Evolutionary conservation across 345 rosid genomes (phyloP).

Genomic region (Acer campestre): DNA sequence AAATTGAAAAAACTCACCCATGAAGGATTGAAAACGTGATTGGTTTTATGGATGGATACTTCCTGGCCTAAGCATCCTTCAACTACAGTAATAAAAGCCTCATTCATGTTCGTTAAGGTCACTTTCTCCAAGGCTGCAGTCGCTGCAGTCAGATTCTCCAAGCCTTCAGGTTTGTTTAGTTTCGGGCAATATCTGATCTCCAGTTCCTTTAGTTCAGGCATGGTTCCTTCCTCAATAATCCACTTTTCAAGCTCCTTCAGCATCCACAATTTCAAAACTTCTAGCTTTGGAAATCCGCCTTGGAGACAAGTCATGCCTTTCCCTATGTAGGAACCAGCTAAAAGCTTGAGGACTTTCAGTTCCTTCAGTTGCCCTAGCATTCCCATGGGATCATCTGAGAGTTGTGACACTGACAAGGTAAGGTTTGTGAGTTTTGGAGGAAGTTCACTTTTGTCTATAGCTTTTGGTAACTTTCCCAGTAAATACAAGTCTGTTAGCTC

Average conservation of each 20-base stretch:
- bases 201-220: constrained; percentile 31
- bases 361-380: constrained; percentile 27
- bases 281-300: constrained; percentile 27
- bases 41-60: background rate
- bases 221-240: constrained; percentile 21
- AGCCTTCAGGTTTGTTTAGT: constrained; percentile 12
- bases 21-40: background rate
- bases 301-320: constrained; percentile 15
- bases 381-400: constrained; percentile 31
- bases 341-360: constrained; percentile 36
- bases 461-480: constrained; percentile 23
- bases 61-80: background rate
- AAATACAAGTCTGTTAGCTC: constrained; percentile 34
- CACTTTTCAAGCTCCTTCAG: constrained; percentile 18
- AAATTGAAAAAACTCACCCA: background rate
- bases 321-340: constrained; percentile 37
- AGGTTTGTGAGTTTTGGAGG: constrained; percentile 32
- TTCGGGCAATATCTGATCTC: constrained; percentile 40
- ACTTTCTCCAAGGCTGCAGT: constrained; percentile 20
- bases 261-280: constrained; percentile 46
- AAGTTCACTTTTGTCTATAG: background rate
- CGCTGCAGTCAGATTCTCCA: background rate
- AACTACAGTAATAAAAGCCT: background rate
- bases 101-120: constrained; percentile 31
- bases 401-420: constrained; percentile 38